A percentile compares a stretch with the other conserved stretches of the same genome.
These are phyloP conservation scores for Silene uniflora DNA, from an alignment of 148 eudicot genomes.

Conservation along the genomic window DNA sequence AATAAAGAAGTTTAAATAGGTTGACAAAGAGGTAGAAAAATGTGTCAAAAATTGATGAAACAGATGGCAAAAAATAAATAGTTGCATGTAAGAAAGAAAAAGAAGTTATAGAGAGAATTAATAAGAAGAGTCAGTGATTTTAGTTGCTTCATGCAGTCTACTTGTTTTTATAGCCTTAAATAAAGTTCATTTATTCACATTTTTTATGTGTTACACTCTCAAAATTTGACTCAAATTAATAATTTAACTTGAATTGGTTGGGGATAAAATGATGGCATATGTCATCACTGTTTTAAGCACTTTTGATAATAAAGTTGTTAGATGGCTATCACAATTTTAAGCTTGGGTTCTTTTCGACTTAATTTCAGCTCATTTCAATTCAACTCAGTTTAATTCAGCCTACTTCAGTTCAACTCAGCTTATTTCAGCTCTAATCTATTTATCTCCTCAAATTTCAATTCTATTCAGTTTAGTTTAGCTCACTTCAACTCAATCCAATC, in stretches of 20 bases:
- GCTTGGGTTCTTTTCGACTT: no score
- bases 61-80: conserved; percentile 19
- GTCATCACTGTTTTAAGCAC: conserved; percentile 9
- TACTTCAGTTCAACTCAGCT: no score
- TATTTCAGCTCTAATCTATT: no score
- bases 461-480: no score
- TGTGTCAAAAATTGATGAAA: conserved; percentile 15
- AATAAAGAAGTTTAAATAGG: conserved; percentile 6
- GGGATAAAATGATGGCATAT: conserved; percentile 16
- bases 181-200: conserved; percentile 1
- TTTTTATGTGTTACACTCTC: not conserved
- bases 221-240: not conserved
- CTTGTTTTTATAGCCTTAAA: conserved; percentile 31
- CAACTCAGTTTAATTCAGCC: no score
- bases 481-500: no score
- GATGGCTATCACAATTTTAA: no score
- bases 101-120: not conserved
- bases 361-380: no score
- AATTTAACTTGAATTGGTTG: not conserved
- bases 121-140: not conserved
- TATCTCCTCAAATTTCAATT: no score
- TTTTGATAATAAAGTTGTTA: no score
- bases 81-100: conserved; percentile 21
- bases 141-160: conserved; percentile 23
- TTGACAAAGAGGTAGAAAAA: not conserved